Base-by-base conservation (phyloP, 805 yeast genomes). In the Wickerhamiella nectarea region DNA sequence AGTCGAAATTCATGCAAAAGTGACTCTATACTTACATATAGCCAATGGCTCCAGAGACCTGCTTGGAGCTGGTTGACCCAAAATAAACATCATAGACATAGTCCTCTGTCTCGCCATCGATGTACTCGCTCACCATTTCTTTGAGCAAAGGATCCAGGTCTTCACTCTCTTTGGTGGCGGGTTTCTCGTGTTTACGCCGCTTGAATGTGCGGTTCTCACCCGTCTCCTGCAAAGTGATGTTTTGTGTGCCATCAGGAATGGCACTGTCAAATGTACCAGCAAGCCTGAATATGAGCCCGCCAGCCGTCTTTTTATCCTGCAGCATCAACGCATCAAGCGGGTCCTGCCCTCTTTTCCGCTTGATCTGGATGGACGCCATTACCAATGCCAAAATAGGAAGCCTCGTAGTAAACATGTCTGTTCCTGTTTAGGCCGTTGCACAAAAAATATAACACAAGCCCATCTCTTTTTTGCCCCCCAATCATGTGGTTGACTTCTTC, bases 41-140 rank as follows among this genome's bases (percentile, higher is more conserved):
- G 6, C 62, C 63, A 15, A 54, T 46, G 11, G 45, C 40, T 48
- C 58, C 48, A 56, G 65, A 60, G 47, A 63, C 65, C 48, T 71
- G 51, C 55, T 66, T 56, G 44, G 70, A 63, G 56, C 70, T 45
- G 72, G 75, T 58, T 34, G 54, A 54, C n/a, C 64, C 67, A 46
- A 78, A 69, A 61, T 89, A 89, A 9, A 89, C 86, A 61, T 89
- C 98, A 56, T 85, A 89, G 15, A 89, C 97, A 52, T 84, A 89
- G 36, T 83, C 94, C n/a, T 71, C 64, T 3, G 62, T 62, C 38
- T 57, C 67, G 11, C 50, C 46, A 31, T 56, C 58, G 24, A 40
- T 34, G 29, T 40, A 40, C 9, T 75, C 74, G 43, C 71, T 66
- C 3, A 86, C 69, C 93, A 86, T 79, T 42, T 80, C 81, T n/a